Conservation (phyloP, 768 basidiomycete genomes). For the Leccinum broughii region DNA sequence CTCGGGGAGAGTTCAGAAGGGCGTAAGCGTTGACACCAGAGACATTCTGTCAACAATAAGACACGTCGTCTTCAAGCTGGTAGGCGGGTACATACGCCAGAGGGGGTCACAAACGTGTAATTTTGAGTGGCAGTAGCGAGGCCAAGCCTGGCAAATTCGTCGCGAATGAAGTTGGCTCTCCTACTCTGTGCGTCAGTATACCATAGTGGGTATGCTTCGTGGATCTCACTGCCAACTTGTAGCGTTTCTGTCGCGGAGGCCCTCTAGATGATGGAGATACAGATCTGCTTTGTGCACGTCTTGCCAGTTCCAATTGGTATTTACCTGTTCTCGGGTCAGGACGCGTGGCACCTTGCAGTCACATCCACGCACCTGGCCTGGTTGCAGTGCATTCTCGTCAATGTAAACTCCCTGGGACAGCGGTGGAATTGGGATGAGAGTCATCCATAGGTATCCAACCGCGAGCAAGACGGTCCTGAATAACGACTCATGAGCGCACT, state of each 20-base stretch:
- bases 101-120: constrained; percentile 57
- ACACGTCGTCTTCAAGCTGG: background rate
- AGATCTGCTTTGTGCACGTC: constrained; percentile 85
- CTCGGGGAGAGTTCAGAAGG: constrained; percentile 76
- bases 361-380: constrained; percentile 65
- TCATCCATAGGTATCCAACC: constrained; percentile 80
- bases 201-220: constrained; percentile 1
- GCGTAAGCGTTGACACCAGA: constrained; percentile 84
- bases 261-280: constrained; percentile 73
- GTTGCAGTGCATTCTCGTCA: constrained; percentile 95
- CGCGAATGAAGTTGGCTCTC: constrained; percentile 58
- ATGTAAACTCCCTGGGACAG: constrained; percentile 76
- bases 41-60: constrained; percentile 41
- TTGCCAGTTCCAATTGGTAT: constrained; percentile 88
- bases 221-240: constrained; percentile 70
- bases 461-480: constrained; percentile 57
- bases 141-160: constrained; percentile 75
- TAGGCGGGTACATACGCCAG: constrained; percentile 41
- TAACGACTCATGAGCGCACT: background rate
- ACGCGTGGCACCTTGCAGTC: background rate
- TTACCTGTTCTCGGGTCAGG: constrained; percentile 59
- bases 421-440: constrained; percentile 65
- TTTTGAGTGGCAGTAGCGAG: constrained; percentile 66
- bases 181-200: constrained; percentile 39
- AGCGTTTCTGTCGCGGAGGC: constrained; percentile 58